phyloP scores from a whole-genome alignment of 73 alveolate genomes.

The Paramecium biaurelia region DNA sequence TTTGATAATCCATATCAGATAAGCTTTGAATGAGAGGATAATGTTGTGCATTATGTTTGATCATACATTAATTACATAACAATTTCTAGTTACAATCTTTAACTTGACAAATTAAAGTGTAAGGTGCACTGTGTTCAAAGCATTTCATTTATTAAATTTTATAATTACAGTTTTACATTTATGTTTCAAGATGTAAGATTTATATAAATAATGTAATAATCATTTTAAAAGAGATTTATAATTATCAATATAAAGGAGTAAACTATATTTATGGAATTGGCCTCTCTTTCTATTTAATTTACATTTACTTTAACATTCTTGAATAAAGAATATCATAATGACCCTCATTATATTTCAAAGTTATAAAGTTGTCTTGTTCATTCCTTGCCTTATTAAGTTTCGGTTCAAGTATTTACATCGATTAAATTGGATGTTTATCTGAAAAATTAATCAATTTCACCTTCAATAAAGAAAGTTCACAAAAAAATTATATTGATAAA shows the following conservation, averaged over 20 bases:
- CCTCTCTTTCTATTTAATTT: background rate
- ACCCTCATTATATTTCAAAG: background rate
- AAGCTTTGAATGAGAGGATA: background rate
- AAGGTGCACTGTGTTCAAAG: background rate
- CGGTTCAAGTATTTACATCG: background rate
- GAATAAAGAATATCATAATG: constrained; percentile 36
- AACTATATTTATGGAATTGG: background rate
- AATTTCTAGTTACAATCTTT: background rate
- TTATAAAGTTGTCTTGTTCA: background rate
- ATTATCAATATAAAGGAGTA: background rate
- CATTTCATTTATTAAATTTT: background rate
- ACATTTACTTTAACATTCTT: background rate
- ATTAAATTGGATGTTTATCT: background rate
- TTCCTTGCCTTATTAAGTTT: background rate
- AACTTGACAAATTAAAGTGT: background rate
- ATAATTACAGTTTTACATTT: background rate
- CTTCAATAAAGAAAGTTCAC: background rate
- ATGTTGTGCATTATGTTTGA: background rate
- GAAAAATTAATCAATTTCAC: background rate
- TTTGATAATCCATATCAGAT: background rate
- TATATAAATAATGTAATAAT: background rate
- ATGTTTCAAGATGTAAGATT: background rate
- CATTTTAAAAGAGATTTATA: background rate
- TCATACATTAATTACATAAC: background rate
- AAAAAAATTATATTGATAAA: background rate